Evolutionary conservation across 2,329 filamentous ascomycete genomes (phyloP), one percentile per base, ranked within the genome.

Genomic region (Penicillium sp.): DNA sequence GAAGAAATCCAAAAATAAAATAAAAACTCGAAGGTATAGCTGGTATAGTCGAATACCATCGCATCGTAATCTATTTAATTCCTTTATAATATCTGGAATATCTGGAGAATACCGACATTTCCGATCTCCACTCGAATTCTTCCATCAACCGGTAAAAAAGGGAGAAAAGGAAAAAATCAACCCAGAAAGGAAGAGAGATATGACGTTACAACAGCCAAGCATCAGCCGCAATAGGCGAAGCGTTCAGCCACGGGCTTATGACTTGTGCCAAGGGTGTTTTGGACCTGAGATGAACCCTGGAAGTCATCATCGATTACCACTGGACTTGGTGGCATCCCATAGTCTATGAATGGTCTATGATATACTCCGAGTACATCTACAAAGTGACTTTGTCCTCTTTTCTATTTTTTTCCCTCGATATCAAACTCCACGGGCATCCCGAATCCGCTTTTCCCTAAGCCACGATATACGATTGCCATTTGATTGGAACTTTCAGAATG

Each of bases 141-240:
- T 24, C 19, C 33, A 24, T 24, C 31, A 38, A 26, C 22, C 28
- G 22, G 37, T 7, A 6, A 24, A 24, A 24, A 2, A 24, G 22
- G 22, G 22, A 24, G 7, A 47, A 15, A 38, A 7, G 17, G 2
- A 17, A 17, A 17, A 17, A 17, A 17, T 17, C 17, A 17, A 17
- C 17, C 17, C 17, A 17, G 17, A 17, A 17, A 17, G 17, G 17
- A 17, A 17, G 17, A 17, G 37, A n/a, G 29, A 39, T 49, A 57
- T 59, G 57, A 60, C 55, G 53, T 57, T 53, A 46, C 29, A 34
- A 12, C 38, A 32, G 29, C 26, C 37, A 35, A 28, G 39, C 34
- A 24, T n/a, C 43, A 19, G 28, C 46, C 45, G 52, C 48, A 51
- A 53, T 51, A 21, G 54, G 45, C 21, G 29, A 31, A 32, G 22